These are phyloP conservation scores for Paraconiothyrium brasiliense DNA, from an alignment of 2,329 filamentous ascomycete genomes.

Conservation along the genomic window DNA sequence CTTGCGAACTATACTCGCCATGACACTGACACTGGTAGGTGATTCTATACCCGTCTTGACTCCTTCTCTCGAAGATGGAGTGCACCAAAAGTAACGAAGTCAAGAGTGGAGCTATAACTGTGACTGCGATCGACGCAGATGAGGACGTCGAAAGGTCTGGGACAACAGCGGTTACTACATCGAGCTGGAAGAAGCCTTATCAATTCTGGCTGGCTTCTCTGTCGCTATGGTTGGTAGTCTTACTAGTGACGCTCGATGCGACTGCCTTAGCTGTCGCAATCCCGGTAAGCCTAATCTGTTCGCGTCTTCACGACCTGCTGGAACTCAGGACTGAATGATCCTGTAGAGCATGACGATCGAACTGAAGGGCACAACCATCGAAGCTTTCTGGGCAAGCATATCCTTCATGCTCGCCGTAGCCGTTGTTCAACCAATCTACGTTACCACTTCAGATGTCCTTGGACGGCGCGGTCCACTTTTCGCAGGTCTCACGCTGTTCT, in stretches of 20 bases:
- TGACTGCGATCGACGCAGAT: neutral
- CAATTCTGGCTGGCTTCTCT: conserved; percentile 18
- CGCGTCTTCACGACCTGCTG: neutral
- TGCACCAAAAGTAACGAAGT: neutral
- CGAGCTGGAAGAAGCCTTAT: conserved; percentile 9
- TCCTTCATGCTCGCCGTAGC: conserved; percentile 32
- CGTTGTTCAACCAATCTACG: conserved; percentile 41
- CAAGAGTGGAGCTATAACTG: neutral
- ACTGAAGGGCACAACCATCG: conserved; percentile 22
- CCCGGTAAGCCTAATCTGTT: conserved; percentile 15
- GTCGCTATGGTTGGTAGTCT: conserved; percentile 5
- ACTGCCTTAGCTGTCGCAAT: conserved; percentile 23
- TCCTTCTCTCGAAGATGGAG: neutral
- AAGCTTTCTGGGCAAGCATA: conserved; percentile 70
- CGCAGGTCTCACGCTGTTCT: conserved; percentile 51
- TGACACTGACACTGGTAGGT: neutral
- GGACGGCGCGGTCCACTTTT: conserved; percentile 35
- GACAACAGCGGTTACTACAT: neutral
- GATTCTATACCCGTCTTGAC: neutral
- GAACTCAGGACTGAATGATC: neutral
- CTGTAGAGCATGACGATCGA: neutral
- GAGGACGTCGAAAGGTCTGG: neutral
- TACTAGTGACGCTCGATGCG: conserved; percentile 25
- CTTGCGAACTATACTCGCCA: neutral
- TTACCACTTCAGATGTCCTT: conserved; percentile 36